phyloP scores from a whole-genome alignment of 2,329 filamentous ascomycete genomes.

The Trichoderma atroviride region DNA sequence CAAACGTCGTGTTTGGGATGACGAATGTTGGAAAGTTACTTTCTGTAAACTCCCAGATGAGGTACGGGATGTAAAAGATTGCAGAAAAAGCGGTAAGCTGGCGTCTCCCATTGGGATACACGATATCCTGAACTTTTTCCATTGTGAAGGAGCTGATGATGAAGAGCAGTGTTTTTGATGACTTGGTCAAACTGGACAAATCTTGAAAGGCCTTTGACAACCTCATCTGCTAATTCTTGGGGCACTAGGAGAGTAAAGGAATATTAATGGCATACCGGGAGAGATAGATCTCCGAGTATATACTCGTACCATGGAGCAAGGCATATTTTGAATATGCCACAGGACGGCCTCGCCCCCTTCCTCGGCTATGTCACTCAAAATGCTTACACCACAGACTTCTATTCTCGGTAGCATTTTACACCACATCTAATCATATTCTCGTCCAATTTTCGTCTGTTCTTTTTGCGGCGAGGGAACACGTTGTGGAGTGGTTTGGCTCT shows the following conservation, averaged over 20 bases:
- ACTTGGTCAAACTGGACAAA: not conserved
- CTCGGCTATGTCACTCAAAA: not conserved
- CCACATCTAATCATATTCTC: not conserved
- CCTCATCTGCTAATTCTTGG: no score
- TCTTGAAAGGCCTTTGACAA: not conserved
- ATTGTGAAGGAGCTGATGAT: not conserved
- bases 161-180: not conserved
- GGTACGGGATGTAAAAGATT: not conserved
- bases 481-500: not conserved
- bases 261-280: not conserved
- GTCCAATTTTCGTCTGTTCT: not conserved
- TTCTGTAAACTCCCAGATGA: constrained; percentile 23
- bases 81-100: not conserved
- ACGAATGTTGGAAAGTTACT: constrained; percentile 25
- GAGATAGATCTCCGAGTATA: not conserved
- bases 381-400: not conserved
- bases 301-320: not conserved
- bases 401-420: not conserved
- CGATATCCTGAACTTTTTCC: not conserved
- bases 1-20: constrained; percentile 20
- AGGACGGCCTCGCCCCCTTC: not conserved
- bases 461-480: not conserved
- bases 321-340: not conserved
- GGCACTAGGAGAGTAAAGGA: not conserved
- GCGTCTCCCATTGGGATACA: not conserved